These are phyloP conservation scores for Trametes hirsuta DNA, from an alignment of 1,284 basidiomycete genomes.

Conservation along the genomic window DNA sequence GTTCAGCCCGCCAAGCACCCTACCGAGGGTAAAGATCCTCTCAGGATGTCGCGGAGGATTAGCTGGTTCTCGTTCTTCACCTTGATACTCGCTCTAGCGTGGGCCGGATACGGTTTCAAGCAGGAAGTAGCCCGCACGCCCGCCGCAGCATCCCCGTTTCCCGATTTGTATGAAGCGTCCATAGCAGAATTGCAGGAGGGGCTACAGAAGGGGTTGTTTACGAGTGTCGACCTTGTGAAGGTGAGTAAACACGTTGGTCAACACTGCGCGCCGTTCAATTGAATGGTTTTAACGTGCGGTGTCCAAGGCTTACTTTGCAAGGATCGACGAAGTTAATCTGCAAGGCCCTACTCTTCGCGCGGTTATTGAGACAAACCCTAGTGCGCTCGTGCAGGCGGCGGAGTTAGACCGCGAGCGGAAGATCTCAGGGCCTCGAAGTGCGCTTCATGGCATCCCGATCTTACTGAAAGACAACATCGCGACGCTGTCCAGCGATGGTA, in stretches of 20 bases:
- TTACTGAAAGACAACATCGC: slow-evolving; percentile 75
- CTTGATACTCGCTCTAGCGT: neutral
- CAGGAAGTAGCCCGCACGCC: neutral
- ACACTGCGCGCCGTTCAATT: neutral
- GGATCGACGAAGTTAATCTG: slow-evolving; percentile 73
- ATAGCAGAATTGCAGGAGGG: slow-evolving; percentile 45
- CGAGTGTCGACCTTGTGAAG: slow-evolving; percentile 47
- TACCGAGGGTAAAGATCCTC: neutral
- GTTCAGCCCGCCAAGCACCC: no score
- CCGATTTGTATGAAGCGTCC: slow-evolving; percentile 48
- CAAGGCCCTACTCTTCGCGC: slow-evolving; percentile 63
- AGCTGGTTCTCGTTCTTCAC: slow-evolving; percentile 4
- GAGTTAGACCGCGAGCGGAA: slow-evolving; percentile 58
- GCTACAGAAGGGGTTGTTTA: slow-evolving; percentile 39
- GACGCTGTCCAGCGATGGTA: slow-evolving; percentile 40
- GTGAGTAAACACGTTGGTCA: slow-evolving; percentile 26
- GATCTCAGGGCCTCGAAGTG: slow-evolving; percentile 48
- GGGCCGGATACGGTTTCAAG: slow-evolving; percentile 7
- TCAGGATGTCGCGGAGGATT: neutral
- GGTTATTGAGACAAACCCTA: slow-evolving; percentile 66
- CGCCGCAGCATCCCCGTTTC: slow-evolving; percentile 20
- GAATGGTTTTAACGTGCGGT: neutral
- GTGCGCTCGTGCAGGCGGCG: slow-evolving; percentile 54
- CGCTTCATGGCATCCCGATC: slow-evolving; percentile 72
- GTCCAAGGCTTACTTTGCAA: slow-evolving; percentile 67